phyloP scores from a whole-genome alignment of 345 rosid genomes.

The Durio zibethinus region DNA sequence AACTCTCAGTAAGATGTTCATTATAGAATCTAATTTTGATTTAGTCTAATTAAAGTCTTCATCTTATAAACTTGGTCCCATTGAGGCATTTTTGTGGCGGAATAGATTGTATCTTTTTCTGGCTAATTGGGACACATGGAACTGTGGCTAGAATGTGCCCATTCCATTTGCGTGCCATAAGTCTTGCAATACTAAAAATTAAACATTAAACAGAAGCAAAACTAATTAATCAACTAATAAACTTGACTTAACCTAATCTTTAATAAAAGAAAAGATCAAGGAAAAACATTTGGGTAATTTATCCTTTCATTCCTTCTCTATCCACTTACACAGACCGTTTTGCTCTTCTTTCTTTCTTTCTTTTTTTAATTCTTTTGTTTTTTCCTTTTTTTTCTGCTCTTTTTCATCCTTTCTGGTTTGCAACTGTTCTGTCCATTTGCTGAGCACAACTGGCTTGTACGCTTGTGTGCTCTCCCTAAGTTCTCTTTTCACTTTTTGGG shows the following conservation, averaged over 20 bases:
- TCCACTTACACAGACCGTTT: neutral
- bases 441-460: neutral
- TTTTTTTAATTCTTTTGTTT: neutral
- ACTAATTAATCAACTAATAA: neutral
- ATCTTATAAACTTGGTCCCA: neutral
- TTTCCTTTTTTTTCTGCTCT: neutral
- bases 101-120: neutral
- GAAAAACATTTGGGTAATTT: neutral
- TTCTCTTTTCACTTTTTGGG: neutral
- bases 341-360: neutral
- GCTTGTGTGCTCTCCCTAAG: neutral
- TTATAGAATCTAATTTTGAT: neutral
- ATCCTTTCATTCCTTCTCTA: neutral
- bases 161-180: neutral
- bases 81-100: neutral
- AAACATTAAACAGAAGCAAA: neutral
- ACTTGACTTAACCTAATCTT: neutral
- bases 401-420: neutral
- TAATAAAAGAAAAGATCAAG: neutral
- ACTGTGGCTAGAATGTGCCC: neutral
- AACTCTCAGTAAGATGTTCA: neutral
- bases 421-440: neutral
- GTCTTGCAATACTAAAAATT: neutral
- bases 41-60: neutral
- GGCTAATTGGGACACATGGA: neutral